Percentiles rank a stretch among this genome's conserved stretches.
phyloP scores from a whole-genome alignment of 2,329 filamentous ascomycete genomes.

The Trichoderma hamatum region DNA sequence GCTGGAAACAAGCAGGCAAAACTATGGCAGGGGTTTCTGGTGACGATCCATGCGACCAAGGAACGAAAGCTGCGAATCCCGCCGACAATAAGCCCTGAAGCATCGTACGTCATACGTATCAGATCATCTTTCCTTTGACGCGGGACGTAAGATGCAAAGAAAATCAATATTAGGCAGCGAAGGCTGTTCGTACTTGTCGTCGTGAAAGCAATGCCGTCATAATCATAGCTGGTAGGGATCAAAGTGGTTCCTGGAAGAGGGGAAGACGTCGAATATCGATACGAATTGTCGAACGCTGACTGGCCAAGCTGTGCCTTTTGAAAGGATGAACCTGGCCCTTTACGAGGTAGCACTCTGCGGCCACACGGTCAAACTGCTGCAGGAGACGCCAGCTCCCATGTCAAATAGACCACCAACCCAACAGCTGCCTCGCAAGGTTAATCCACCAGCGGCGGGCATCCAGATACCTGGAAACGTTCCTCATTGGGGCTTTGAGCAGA shows the following conservation, averaged over 20 bases:
- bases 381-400: slow-evolving; percentile 19
- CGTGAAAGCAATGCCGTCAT: not conserved
- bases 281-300: slow-evolving; percentile 18
- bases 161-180: not conserved
- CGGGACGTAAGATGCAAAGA: not conserved
- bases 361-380: slow-evolving; percentile 17
- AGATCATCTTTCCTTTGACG: not conserved
- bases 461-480: slow-evolving; percentile 38
- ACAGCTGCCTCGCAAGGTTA: slow-evolving; percentile 38
- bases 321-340: slow-evolving; percentile 17
- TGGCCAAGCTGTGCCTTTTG: slow-evolving; percentile 16
- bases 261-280: not conserved
- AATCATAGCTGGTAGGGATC: not conserved
- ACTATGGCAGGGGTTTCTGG: slow-evolving; percentile 16
- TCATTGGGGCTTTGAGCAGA: slow-evolving; percentile 34
- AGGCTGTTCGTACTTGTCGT: not conserved
- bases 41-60: slow-evolving; percentile 13
- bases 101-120: not conserved
- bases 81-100: not conserved
- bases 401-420: slow-evolving; percentile 31
- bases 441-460: slow-evolving; percentile 33
- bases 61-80: slow-evolving; percentile 12
- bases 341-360: slow-evolving; percentile 16
- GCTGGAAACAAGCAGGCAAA: slow-evolving; percentile 15
- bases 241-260: not conserved